A percentile compares a stretch with the other conserved stretches of the same genome.
These are phyloP conservation scores for Suillus brevipes DNA, from an alignment of 768 basidiomycete genomes.

Conservation along the genomic window DNA sequence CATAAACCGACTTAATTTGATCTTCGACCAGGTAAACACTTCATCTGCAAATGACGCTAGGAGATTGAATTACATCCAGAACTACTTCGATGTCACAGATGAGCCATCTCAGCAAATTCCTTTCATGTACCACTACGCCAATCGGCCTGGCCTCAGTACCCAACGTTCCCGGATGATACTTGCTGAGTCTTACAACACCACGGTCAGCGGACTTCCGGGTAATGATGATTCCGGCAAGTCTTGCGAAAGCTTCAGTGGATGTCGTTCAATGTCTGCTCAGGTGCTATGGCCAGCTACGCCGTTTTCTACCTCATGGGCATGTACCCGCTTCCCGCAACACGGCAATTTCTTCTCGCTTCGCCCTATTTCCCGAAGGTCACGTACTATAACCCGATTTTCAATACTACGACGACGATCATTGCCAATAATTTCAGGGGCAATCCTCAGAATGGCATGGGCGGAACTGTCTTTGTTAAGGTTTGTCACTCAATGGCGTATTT, in stretches of 20 bases:
- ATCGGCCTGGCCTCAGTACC: constrained; percentile 58
- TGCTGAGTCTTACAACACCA: constrained; percentile 55
- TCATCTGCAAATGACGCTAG: not conserved
- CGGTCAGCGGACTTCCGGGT: constrained; percentile 57
- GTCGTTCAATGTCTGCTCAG: constrained; percentile 9
- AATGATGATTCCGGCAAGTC: constrained; percentile 53
- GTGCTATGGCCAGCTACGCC: constrained; percentile 65
- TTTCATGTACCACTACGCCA: constrained; percentile 70
- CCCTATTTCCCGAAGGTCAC: constrained; percentile 62
- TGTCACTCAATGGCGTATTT: constrained; percentile 9
- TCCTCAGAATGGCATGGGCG: constrained; percentile 50
- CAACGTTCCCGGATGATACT: constrained; percentile 57
- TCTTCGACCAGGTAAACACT: constrained; percentile 48
- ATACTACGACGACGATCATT: constrained; percentile 56
- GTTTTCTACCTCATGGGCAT: constrained; percentile 59
- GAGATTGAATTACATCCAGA: constrained; percentile 28
- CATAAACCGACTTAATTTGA: constrained; percentile 54
- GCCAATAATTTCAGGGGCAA: constrained; percentile 53
- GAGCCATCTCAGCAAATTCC: constrained; percentile 71
- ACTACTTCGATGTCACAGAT: constrained; percentile 62
- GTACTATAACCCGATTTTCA: constrained; percentile 59
- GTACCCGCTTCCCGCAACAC: constrained; percentile 64
- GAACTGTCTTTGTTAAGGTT: constrained; percentile 59
- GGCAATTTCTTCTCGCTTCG: constrained; percentile 59
- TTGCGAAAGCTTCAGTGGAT: not conserved